Conservation (phyloP, 2,329 filamentous ascomycete genomes). For the Diplodia intermedia region DNA sequence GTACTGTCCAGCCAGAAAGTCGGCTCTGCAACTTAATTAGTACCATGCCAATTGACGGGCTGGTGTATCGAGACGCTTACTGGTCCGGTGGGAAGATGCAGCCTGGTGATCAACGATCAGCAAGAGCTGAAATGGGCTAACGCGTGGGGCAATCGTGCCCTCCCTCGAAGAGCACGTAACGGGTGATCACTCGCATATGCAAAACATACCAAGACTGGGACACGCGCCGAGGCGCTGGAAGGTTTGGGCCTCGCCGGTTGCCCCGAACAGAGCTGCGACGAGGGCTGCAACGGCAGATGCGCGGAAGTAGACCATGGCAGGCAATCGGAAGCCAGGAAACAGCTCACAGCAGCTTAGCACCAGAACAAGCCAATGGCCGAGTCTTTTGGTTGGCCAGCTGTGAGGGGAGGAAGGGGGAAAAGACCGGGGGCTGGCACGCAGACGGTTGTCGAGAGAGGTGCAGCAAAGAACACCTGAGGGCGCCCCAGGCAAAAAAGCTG, state of each 20-base stretch:
- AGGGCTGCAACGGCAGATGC: slow-evolving; percentile 9
- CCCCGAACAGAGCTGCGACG: slow-evolving; percentile 28
- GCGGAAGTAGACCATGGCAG: slow-evolving; percentile 9
- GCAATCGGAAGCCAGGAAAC: too few species aligned
- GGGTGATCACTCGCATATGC: not conserved
- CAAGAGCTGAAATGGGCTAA: not conserved
- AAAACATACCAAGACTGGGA: slow-evolving; percentile 58
- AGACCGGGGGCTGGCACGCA: not conserved
- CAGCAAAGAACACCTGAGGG: not conserved
- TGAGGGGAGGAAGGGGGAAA: not conserved
- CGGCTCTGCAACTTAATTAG: slow-evolving; percentile 58
- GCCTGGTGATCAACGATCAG: slow-evolving; percentile 41
- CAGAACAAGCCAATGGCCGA: not conserved
- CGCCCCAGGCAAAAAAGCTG: not conserved
- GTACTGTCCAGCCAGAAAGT: slow-evolving; percentile 82
- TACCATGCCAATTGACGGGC: not conserved
- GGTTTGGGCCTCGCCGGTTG: slow-evolving; percentile 54
- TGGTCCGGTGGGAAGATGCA: slow-evolving; percentile 66
- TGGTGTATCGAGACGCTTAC: slow-evolving; percentile 43
- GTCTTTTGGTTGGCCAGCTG: slow-evolving; percentile 1
- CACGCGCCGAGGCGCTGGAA: slow-evolving; percentile 63
- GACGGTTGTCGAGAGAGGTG: slow-evolving; percentile 5
- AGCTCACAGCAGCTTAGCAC: not conserved
- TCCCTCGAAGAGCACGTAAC: not conserved
- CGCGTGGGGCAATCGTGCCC: not conserved